Evolutionary conservation across 345 rosid species (phyloP).

Genomic region (Arabis hirsuta): DNA sequence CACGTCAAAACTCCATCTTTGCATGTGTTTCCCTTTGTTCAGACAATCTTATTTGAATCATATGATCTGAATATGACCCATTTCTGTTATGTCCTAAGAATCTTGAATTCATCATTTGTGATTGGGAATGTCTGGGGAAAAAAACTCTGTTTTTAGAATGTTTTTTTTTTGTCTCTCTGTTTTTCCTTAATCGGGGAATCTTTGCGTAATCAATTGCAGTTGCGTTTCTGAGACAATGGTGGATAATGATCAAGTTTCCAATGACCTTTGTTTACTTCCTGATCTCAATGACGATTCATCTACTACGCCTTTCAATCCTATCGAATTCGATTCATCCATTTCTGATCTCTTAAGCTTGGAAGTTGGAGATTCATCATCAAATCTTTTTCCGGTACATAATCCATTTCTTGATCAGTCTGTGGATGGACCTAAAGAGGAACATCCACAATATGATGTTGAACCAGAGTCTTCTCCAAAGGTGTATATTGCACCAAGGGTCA

Average conservation of each 20-base stretch:
- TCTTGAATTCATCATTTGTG: background rate
- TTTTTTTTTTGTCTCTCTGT: no score
- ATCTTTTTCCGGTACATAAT: conserved; percentile 25
- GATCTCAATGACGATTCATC: conserved; percentile 20
- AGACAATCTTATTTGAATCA: background rate
- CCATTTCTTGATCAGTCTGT: conserved; percentile 28
- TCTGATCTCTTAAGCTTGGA: conserved; percentile 36
- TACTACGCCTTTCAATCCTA: background rate
- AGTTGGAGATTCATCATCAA: conserved; percentile 23
- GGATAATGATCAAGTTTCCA: conserved; percentile 40
- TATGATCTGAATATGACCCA: background rate
- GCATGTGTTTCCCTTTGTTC: background rate
- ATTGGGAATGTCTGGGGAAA: background rate
- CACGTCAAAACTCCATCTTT: background rate
- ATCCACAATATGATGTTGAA: background rate
- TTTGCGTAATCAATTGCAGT: conserved; percentile 7
- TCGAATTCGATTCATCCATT: conserved; percentile 35
- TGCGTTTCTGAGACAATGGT: conserved; percentile 12
- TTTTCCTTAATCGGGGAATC: no score
- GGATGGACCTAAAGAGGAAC: background rate
- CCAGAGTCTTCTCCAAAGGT: conserved; percentile 31
- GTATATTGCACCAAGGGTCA: conserved; percentile 38
- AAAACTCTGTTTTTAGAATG: no score
- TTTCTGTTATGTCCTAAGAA: background rate
- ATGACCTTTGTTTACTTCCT: conserved; percentile 29